A percentile compares a stretch with the other conserved stretches of the same genome.
Evolutionary conservation across 495 filamentous ascomycete species (phyloP).

Genomic region (Penicillium egyptiacum): DNA sequence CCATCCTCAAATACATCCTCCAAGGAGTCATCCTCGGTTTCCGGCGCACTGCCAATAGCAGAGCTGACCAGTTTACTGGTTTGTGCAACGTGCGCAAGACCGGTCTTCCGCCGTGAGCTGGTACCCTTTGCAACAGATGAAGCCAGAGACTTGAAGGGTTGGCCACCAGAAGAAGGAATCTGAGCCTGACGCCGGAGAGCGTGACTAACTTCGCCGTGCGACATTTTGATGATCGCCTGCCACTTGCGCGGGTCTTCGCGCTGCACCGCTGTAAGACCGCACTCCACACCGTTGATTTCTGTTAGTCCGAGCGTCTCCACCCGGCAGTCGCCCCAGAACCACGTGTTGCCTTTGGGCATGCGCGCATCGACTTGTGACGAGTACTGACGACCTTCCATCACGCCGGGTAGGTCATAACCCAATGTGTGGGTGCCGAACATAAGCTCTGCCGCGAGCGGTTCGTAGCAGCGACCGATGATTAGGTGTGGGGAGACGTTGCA

Average conservation of each 20-base stretch:
- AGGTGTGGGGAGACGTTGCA: slow-evolving; percentile 50
- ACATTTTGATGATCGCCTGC: slow-evolving; percentile 44
- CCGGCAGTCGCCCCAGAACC: slow-evolving; percentile 59
- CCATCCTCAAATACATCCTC: slow-evolving; percentile 4
- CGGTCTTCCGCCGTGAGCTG: not conserved
- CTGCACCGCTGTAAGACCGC: slow-evolving; percentile 40
- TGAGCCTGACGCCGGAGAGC: not conserved
- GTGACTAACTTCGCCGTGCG: not conserved
- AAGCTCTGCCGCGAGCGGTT: slow-evolving; percentile 47
- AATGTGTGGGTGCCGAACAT: slow-evolving; percentile 39
- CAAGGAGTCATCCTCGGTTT: not conserved
- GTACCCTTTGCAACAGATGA: not conserved
- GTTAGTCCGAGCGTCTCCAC: slow-evolving; percentile 55
- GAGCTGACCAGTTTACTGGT: slow-evolving; percentile 29
- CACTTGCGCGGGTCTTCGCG: slow-evolving; percentile 44
- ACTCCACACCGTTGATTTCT: slow-evolving; percentile 52
- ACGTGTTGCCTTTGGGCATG: slow-evolving; percentile 42
- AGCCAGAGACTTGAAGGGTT: not conserved
- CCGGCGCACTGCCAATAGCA: slow-evolving; percentile 24
- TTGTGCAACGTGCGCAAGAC: not conserved
- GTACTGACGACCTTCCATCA: slow-evolving; percentile 43
- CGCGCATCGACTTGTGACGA: slow-evolving; percentile 45
- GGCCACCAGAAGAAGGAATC: not conserved
- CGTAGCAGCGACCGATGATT: slow-evolving; percentile 56
- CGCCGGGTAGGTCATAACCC: slow-evolving; percentile 36